A percentile compares a stretch with the other conserved stretches of the same genome.
phyloP scores from a whole-genome alignment of 139 green algal genomes.

The Picochlorum sp. region DNA sequence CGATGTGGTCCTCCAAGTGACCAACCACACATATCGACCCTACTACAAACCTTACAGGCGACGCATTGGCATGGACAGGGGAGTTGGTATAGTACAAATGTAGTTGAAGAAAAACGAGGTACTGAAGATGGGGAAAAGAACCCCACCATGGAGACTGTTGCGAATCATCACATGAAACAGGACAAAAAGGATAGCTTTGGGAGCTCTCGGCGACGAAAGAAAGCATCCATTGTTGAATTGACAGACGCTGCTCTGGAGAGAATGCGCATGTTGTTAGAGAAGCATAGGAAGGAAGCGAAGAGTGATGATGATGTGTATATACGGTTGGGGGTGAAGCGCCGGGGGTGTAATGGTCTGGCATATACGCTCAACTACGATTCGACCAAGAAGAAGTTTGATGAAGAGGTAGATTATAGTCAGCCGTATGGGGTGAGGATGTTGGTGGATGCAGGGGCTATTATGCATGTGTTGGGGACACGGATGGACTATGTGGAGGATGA shows the following conservation, averaged over 20 bases:
- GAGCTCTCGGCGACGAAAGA: constrained; percentile 28
- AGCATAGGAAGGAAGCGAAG: constrained; percentile 18
- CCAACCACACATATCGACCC: too few species aligned
- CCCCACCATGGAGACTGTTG: neutral
- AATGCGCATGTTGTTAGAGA: constrained; percentile 62
- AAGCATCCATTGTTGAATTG: constrained; percentile 68
- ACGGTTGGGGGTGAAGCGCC: constrained; percentile 80
- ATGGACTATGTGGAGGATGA: constrained; percentile 92
- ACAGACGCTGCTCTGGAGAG: constrained; percentile 75
- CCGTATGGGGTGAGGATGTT: constrained; percentile 78
- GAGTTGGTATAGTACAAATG: neutral
- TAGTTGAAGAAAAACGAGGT: neutral
- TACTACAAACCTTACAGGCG: too few species aligned
- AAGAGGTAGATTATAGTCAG: constrained; percentile 68
- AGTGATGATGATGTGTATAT: constrained; percentile 71
- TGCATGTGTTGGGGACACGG: constrained; percentile 93
- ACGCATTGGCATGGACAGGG: neutral
- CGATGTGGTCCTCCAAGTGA: too few species aligned
- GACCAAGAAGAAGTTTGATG: constrained; percentile 85
- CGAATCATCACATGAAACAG: neutral
- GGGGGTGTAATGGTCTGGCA: constrained; percentile 92
- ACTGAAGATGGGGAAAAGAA: neutral
- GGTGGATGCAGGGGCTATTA: constrained; percentile 90
- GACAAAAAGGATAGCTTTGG: constrained; percentile 13
- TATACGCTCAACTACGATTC: constrained; percentile 98